Conservation (phyloP, 331 rosid species). For the Erythrophleum ivorense region DNA sequence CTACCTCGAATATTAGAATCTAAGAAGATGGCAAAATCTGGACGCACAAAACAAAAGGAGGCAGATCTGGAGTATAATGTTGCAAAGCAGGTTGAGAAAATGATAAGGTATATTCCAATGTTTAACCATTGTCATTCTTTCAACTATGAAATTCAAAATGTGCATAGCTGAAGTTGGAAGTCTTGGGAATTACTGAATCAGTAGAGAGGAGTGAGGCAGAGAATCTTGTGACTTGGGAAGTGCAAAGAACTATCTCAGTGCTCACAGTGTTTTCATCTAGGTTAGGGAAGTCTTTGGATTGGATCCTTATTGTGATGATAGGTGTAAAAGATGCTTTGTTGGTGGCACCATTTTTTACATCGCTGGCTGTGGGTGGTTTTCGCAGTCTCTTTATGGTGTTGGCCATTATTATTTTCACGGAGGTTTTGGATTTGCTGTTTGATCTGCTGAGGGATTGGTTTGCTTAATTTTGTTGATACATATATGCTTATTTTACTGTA, state of each 20-base stretch:
- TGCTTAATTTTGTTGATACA: slow-evolving; percentile 12
- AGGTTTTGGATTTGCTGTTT: neutral
- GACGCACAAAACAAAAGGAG: slow-evolving; percentile 96
- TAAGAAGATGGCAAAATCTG: slow-evolving; percentile 98
- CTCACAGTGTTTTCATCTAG: neutral
- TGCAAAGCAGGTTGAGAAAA: slow-evolving; percentile 98
- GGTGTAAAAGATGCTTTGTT: slow-evolving; percentile 7
- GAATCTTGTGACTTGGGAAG: slow-evolving; percentile 17
- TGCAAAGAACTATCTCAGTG: neutral
- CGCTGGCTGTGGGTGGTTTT: neutral
- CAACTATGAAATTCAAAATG: neutral
- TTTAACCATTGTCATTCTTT: slow-evolving; percentile 25
- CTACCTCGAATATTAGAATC: slow-evolving; percentile 93
- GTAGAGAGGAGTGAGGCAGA: slow-evolving; percentile 21
- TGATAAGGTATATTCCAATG: slow-evolving; percentile 72
- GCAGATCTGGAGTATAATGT: slow-evolving; percentile 97
- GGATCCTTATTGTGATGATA: neutral
- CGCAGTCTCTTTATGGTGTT: slow-evolving; percentile 9
- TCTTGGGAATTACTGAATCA: neutral
- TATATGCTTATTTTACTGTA: slow-evolving; percentile 3
- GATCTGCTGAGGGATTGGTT: slow-evolving; percentile 14
- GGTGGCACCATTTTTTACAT: neutral
- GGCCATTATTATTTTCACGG: neutral
- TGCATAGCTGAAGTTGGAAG: slow-evolving; percentile 10
- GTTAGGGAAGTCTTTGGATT: neutral